Conservation (phyloP, 345 rosid genomes). For the Moringa oleifera region DNA sequence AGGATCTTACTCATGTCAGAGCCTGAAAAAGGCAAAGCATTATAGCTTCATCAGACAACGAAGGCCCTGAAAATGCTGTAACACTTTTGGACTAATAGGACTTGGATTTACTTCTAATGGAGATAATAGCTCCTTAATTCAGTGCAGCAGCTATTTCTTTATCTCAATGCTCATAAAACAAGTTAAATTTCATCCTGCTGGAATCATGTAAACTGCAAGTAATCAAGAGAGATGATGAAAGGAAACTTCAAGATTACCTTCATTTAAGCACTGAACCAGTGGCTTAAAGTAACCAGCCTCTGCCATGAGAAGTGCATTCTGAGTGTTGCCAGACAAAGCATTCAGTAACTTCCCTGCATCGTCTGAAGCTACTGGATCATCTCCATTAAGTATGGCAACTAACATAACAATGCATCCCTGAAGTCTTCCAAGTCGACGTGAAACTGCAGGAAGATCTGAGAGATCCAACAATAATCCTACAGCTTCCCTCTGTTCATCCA, state of each 20-base stretch:
- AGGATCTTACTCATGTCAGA: constrained; percentile 76
- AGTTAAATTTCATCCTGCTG: background rate
- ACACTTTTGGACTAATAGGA: background rate
- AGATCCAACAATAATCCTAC: constrained; percentile 53
- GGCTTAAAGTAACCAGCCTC: constrained; percentile 80
- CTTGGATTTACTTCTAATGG: background rate
- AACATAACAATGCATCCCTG: constrained; percentile 71
- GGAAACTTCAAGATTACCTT: constrained; percentile 33
- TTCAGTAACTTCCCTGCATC: constrained; percentile 50
- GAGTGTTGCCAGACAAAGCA: constrained; percentile 56
- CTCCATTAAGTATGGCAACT: constrained; percentile 46
- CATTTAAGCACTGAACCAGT: constrained; percentile 45
- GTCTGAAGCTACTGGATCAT: constrained; percentile 42
- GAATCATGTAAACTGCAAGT: too few relatives aligned
- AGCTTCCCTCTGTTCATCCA: constrained; percentile 53
- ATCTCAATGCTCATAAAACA: background rate
- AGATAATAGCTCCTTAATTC: too few relatives aligned
- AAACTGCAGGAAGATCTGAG: constrained; percentile 41
- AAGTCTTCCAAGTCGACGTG: constrained; percentile 52
- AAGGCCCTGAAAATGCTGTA: background rate
- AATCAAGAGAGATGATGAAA: too few relatives aligned
- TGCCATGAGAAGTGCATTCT: constrained; percentile 73
- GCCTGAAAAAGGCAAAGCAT: constrained; percentile 32
- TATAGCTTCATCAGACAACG: constrained; percentile 1
- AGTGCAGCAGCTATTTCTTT: too few relatives aligned